Evolutionary conservation across 2,329 filamentous ascomycete genomes (phyloP), one percentile per base, ranked within the genome.

Genomic region (Neoscytalidium dimidiatum): DNA sequence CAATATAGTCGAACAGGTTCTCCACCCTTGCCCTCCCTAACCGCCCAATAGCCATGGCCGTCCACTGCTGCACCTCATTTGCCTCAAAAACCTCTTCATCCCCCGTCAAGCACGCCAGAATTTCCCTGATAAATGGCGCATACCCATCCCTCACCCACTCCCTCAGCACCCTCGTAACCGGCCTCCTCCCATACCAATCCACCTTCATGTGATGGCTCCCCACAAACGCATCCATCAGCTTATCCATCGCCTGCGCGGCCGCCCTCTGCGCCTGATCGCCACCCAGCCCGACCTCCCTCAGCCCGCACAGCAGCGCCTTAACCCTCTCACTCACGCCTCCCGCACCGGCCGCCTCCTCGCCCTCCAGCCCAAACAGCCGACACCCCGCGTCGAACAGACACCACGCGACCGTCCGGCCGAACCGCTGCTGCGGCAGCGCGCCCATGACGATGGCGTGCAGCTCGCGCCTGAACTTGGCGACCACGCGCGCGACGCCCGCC

Each of bases 1-100:
- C 83, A 51, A 93, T 88, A 72, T 94, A 93, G 71, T 94, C 90
- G 71, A 93, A 94, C 9, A 95, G 81, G 71, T 92, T 88, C 7
- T 85, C 82, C 51, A 90, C 91, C 48, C 92, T 85, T 53, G 91
- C 81, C 19, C 86, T 84, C 2, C 90, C 91, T 17, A 94, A 82
- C 49, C 89, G 85, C 2, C 85, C 86, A 49, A 92, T 76, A 17
- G 89, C 89, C 70, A 90, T 88, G 44, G 90, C 86, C 72, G 90
- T 89, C 85, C 90, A 92, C 67, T 86, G 86, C 68, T 88, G 84
- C 46, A 90, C 81, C 66, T 92, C 74, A 35, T 64, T 65, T 9
- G 83, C 5, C 82, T 80, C 28, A 88, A 75, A 1, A 71, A 71
- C 2, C 69, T 70, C 33, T 73, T 76, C 26, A 68, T 71, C 21